Evolutionary conservation across 495 filamentous ascomycete species (phyloP).

Genomic region (Penicillium tannophilum): DNA sequence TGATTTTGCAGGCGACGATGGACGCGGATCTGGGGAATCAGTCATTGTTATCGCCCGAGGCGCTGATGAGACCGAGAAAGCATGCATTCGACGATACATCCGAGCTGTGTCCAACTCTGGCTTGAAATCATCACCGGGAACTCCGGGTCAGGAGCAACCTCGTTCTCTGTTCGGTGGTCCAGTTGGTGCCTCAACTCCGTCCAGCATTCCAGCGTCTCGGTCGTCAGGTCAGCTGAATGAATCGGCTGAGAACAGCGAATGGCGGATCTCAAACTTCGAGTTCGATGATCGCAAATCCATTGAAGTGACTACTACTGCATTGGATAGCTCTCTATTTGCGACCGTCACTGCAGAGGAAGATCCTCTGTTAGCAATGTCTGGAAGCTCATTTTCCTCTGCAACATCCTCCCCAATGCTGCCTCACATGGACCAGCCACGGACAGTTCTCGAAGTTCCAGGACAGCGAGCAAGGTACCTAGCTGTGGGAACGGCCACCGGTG

Average conservation of each 20-base stretch:
- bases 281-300: conserved; percentile 54
- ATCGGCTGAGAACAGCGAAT: conserved; percentile 44
- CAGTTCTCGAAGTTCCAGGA: conserved; percentile 67
- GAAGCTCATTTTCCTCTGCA: conserved; percentile 58
- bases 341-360: conserved; percentile 74
- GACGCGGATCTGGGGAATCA: conserved; percentile 68
- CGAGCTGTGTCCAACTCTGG: conserved; percentile 21
- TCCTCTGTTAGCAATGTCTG: conserved; percentile 60
- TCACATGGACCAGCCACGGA: conserved; percentile 47
- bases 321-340: conserved; percentile 79
- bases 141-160: conserved; percentile 4
- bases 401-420: conserved; percentile 56
- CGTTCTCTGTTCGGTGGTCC: conserved; percentile 44
- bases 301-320: conserved; percentile 67
- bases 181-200: conserved; percentile 10
- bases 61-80: conserved; percentile 54
- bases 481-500: conserved; percentile 77
- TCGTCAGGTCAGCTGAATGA: conserved; percentile 28
- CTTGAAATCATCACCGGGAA: conserved; percentile 16
- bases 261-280: conserved; percentile 61
- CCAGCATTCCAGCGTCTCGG: conserved; percentile 31
- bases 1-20: conserved; percentile 84
- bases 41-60: conserved; percentile 76
- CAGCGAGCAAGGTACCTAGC: conserved; percentile 81
- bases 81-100: conserved; percentile 55